phyloP scores from a whole-genome alignment of 129 eudicot species.

The Artemisia annua region DNA sequence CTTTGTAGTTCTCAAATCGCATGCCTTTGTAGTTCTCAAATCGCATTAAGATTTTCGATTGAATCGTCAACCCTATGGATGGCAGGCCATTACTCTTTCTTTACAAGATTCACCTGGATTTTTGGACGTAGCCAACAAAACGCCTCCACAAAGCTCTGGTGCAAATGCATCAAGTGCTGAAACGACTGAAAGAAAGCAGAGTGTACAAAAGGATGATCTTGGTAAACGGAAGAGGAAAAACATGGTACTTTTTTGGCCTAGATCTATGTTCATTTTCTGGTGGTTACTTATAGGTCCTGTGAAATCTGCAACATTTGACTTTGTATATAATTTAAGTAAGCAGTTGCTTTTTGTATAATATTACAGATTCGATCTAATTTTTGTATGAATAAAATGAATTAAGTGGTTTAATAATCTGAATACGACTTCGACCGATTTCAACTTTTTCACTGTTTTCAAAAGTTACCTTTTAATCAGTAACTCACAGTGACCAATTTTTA shows the following conservation, averaged over 20 bases:
- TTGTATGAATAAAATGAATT: neutral
- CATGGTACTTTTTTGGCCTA: neutral
- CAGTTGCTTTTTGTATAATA: too few species aligned
- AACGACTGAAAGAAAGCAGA: conserved; percentile 29
- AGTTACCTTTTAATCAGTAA: neutral
- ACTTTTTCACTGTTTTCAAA: neutral
- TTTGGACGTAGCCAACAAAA: conserved; percentile 33
- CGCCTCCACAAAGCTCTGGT: conserved; percentile 36
- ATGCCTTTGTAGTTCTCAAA: conserved; percentile 19
- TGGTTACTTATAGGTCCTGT: neutral
- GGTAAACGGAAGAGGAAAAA: too few species aligned
- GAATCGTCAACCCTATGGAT: conserved; percentile 13
- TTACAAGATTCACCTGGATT: conserved; percentile 60
- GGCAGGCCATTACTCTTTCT: conserved; percentile 92
- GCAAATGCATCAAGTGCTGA: conserved; percentile 20
- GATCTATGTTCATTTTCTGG: neutral
- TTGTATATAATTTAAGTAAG: too few species aligned
- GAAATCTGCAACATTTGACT: conserved; percentile 9
- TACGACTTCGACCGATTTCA: neutral
- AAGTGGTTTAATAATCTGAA: neutral
- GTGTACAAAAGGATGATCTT: neutral
- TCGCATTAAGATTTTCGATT: neutral
- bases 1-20: too few species aligned
- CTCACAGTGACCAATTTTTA: neutral
- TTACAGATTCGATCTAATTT: too few species aligned